Evolutionary conservation across 2,329 filamentous ascomycete species (phyloP).

Genomic region (Nectriaceae sp.): DNA sequence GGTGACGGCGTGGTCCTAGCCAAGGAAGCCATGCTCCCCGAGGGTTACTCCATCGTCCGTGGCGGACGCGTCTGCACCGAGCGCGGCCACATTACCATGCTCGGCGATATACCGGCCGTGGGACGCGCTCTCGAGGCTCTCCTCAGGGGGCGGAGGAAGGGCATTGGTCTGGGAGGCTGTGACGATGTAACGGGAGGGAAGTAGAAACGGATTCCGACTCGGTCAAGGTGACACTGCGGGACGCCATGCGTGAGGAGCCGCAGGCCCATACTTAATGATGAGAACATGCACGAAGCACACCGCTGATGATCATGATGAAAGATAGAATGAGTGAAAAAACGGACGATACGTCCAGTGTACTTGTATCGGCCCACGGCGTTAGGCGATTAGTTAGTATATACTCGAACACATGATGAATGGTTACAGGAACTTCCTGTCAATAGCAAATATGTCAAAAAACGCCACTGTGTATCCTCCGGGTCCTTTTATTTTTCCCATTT

Average conservation of each 20-base stretch:
- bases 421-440: too few relatives aligned
- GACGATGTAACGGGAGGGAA: slow-evolving; percentile 4
- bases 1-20: slow-evolving; percentile 91
- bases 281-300: background rate
- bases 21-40: slow-evolving; percentile 80
- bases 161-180: slow-evolving; percentile 64
- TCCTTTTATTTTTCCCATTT: too few relatives aligned
- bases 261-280: slow-evolving; percentile 12
- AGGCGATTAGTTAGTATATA: too few relatives aligned
- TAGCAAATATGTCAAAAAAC: too few relatives aligned
- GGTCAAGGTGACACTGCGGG: slow-evolving; percentile 12
- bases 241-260: slow-evolving; percentile 7
- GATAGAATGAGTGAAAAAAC: too few relatives aligned
- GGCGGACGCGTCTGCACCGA: slow-evolving; percentile 79
- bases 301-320: too few relatives aligned
- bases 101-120: slow-evolving; percentile 82
- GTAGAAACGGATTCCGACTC: slow-evolving; percentile 7
- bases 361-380: too few relatives aligned
- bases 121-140: slow-evolving; percentile 73
- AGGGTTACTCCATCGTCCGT: slow-evolving; percentile 73
- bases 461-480: too few relatives aligned
- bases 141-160: slow-evolving; percentile 65
- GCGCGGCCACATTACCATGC: slow-evolving; percentile 81
- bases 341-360: background rate
- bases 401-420: too few relatives aligned